A percentile compares a stretch with the other conserved stretches of the same genome.
Evolutionary conservation across 129 eudicot genomes (phyloP).

Genomic region (Lonicera japonica): DNA sequence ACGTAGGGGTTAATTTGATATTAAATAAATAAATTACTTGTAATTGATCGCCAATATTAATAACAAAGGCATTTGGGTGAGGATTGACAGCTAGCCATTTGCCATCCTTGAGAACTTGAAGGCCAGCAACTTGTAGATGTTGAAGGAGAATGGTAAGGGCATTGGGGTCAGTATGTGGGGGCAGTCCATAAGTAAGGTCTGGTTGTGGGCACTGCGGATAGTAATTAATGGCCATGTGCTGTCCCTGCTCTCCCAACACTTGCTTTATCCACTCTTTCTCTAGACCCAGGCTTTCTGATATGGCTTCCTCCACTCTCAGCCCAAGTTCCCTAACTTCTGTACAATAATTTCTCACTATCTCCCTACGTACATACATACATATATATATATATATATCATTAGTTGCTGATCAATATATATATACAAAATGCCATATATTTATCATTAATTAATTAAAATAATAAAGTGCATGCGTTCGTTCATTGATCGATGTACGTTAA

Average conservation of each 20-base stretch:
- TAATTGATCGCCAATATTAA: constrained; percentile 87
- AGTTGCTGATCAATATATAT: no score
- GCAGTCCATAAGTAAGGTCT: constrained; percentile 78
- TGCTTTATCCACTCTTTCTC: constrained; percentile 37
- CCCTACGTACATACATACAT: no score
- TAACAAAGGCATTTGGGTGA: constrained; percentile 62
- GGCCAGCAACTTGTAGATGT: constrained; percentile 56
- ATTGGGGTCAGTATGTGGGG: constrained; percentile 79
- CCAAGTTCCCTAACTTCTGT: constrained; percentile 53
- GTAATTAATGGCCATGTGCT: constrained; percentile 80
- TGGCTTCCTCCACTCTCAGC: constrained; percentile 46
- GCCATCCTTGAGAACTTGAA: constrained; percentile 75
- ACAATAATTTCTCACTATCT: constrained; percentile 38
- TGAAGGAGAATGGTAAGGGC: constrained; percentile 86
- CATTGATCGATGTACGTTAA: no score
- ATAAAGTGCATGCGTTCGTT: no score
- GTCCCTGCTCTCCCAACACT: constrained; percentile 62
- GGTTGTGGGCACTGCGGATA: constrained; percentile 82
- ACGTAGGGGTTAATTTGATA: no score
- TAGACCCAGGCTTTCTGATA: constrained; percentile 68
- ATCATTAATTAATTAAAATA: no score
- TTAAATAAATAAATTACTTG: no score
- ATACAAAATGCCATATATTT: no score
- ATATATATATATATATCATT: no score
- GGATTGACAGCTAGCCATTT: constrained; percentile 69